Evolutionary conservation across 192 early-diverging fungal species (phyloP), one percentile per base, ranked within the genome.

Genomic region (Podila epigama): DNA sequence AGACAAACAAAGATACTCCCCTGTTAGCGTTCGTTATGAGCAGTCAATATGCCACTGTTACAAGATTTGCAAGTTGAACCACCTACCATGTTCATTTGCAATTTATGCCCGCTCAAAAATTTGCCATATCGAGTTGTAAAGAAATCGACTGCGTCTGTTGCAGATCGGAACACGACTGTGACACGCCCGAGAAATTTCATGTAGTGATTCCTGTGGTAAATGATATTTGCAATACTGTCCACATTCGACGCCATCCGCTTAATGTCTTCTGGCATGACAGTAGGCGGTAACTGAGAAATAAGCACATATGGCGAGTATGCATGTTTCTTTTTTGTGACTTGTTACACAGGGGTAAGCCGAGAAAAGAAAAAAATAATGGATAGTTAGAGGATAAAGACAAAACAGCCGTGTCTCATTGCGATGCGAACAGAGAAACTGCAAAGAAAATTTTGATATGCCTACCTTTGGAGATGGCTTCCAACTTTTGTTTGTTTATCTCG

Each of bases 91-190:
- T 25, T 68, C 66, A 77, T 68, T 22, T 35, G 56, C 13, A 77
- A 37, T 40, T 60, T 77, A n/a, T 77, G 73, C 0, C 66, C 66
- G 15, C 53, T 27, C 44, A 77, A 37, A 40, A 62, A 77, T 29
- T 77, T 77, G 10, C 73, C 66, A 31, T 77, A 77, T 34, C 63
- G 68, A 18, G 63, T 65, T 7, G 73, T 58, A 8, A 77, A 58
- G 25, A 77, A 77, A 20, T 77, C 73, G 18, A 77, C 73, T n/a
- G 73, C 73, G 31, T 77, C 73, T 9, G 73, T 77, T 2, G 73
- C 73, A 1, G 73, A 77, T 20, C 66, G 65, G 25, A 77, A 77
- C 4, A 77, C 73, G 4, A 77, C 66, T 0, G 73, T 77, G 25
- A 67, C 55, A 33, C 56, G 33, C 27, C 68, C 68, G 33, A 53